Percentiles rank a stretch among this genome's conserved stretches.
Conservation (phyloP, 2,329 filamentous ascomycete genomes). For the Rutstroemia sp. region DNA sequence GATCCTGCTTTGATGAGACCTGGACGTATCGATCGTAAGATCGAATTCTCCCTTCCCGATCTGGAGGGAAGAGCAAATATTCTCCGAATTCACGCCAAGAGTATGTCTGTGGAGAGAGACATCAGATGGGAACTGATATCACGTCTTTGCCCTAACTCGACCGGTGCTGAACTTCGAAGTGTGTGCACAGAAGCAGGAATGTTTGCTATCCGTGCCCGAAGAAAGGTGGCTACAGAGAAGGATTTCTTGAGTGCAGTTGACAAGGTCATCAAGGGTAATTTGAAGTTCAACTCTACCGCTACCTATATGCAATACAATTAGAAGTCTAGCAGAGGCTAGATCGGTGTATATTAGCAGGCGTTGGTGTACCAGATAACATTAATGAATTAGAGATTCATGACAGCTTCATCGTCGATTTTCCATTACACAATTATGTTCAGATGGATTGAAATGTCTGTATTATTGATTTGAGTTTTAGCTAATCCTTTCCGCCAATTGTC, state of each 20-base stretch:
- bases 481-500: too few relatives aligned
- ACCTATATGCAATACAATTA: conserved; percentile 99
- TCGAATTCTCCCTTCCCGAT: conserved; percentile 95
- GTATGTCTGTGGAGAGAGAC: conserved; percentile 97
- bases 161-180: conserved; percentile 89
- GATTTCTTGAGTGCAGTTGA: conserved; percentile 97
- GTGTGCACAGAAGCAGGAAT: conserved; percentile 98
- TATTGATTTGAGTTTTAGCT: background rate
- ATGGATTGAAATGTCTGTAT: background rate
- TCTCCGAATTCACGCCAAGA: conserved; percentile 96
- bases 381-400: conserved; percentile 16
- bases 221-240: conserved; percentile 98
- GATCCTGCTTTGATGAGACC: conserved; percentile 97
- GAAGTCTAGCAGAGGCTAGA: conserved; percentile 16
- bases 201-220: conserved; percentile 89
- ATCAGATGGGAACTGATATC: conserved; percentile 99
- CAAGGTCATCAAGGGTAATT: conserved; percentile 98
- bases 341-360: conserved; percentile 29
- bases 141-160: conserved; percentile 92
- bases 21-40: conserved; percentile 96
- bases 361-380: conserved; percentile 27
- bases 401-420: background rate
- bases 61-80: conserved; percentile 97
- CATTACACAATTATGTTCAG: background rate
- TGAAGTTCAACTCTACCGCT: conserved; percentile 98